Conservation (phyloP, 768 basidiomycete species). For the Stropharia rugosoannulata region DNA sequence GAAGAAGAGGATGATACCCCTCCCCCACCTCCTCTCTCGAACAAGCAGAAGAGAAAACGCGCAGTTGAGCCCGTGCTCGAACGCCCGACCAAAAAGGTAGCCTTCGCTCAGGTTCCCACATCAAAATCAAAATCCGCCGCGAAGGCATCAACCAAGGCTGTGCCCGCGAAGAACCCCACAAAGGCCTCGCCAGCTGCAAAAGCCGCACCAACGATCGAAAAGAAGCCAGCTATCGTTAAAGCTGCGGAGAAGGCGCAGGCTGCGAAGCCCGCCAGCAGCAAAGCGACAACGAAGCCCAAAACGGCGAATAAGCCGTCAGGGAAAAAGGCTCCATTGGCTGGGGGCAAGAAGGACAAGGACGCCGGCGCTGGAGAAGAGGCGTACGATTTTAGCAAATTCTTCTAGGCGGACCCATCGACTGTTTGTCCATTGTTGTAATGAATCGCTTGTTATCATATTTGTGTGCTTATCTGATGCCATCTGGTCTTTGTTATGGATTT, state of each 20-base stretch:
- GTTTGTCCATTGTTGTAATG: not conserved
- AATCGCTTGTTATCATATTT: not conserved
- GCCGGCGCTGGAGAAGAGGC: conserved; percentile 27
- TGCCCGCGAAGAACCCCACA: conserved; percentile 15
- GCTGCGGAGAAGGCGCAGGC: conserved; percentile 12
- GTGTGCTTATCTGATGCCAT: not conserved
- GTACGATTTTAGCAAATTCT: conserved; percentile 64
- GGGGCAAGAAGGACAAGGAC: conserved; percentile 3
- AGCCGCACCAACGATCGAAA: not conserved
- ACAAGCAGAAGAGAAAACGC: conserved; percentile 50
- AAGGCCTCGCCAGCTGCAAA: conserved; percentile 13
- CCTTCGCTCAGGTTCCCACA: conserved; percentile 38
- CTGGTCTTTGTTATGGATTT: too few species aligned
- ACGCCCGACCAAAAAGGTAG: conserved; percentile 51
- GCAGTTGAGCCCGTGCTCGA: conserved; percentile 23
- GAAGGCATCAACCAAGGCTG: conserved; percentile 6
- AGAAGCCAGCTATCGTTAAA: conserved; percentile 6
- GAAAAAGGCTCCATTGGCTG: conserved; percentile 14
- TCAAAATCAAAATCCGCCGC: conserved; percentile 11
- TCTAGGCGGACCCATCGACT: conserved; percentile 25
- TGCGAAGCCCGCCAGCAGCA: conserved; percentile 3
- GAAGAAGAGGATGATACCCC: conserved; percentile 41
- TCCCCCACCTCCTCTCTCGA: conserved; percentile 27
- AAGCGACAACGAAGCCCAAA: conserved; percentile 17
- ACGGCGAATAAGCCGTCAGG: conserved; percentile 36